Percentiles rank a stretch among this genome's conserved stretches.
Conservation (phyloP, 345 rosid genomes). For the Euphorbia pulcherrima region DNA sequence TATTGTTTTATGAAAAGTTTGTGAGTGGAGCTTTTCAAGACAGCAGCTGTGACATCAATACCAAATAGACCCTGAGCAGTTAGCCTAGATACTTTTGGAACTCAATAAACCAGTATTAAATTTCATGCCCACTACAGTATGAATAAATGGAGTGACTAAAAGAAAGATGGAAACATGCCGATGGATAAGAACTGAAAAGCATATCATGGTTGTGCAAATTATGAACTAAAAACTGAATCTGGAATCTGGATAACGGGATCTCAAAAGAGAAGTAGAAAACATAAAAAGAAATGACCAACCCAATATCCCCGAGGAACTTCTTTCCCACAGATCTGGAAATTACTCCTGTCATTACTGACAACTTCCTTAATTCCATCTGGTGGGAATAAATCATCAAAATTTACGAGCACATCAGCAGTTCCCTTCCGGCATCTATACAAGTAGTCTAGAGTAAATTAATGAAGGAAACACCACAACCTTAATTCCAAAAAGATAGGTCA, state of each 20-base stretch:
- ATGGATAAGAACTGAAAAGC: neutral
- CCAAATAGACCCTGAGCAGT: too few species aligned
- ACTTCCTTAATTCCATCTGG: slow-evolving; percentile 41
- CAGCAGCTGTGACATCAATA: too few species aligned
- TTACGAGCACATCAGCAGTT: slow-evolving; percentile 75
- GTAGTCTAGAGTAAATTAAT: slow-evolving; percentile 29
- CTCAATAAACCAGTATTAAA: neutral
- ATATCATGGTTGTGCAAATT: neutral
- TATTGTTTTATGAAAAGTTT: too few species aligned
- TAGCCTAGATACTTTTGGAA: neutral
- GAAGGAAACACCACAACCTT: slow-evolving; percentile 28
- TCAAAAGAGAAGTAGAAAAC: neutral
- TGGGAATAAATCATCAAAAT: slow-evolving; percentile 71
- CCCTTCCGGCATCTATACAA: slow-evolving; percentile 88
- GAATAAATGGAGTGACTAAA: neutral
- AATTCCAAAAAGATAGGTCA: slow-evolving; percentile 7
- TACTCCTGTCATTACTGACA: slow-evolving; percentile 31
- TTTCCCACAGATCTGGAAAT: slow-evolving; percentile 76
- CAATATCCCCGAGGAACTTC: slow-evolving; percentile 97
- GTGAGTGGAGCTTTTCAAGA: too few species aligned
- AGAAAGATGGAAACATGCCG: neutral
- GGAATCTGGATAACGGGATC: neutral
- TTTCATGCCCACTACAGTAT: neutral
- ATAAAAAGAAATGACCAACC: slow-evolving; percentile 37
- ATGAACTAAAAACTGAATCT: neutral